A percentile compares a stretch with the other conserved stretches of the same genome.
These are phyloP conservation scores for Rhodotorula sphaerocarpa DNA, from an alignment of 768 basidiomycete genomes.

Conservation along the genomic window DNA sequence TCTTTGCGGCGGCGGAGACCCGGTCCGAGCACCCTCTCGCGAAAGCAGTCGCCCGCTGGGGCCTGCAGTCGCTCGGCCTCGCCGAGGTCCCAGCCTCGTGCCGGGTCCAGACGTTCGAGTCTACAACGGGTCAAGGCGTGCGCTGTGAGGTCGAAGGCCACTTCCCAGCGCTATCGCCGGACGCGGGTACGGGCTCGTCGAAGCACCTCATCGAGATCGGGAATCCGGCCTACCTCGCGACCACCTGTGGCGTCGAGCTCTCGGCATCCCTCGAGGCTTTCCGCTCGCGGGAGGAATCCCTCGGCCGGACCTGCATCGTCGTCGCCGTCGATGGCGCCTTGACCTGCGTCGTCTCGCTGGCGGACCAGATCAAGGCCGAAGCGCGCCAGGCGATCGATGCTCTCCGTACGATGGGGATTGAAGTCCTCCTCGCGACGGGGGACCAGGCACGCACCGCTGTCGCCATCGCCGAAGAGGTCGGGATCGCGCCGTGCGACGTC, in stretches of 20 bases:
- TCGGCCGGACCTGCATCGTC: constrained; percentile 79
- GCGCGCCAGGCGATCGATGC: constrained; percentile 73
- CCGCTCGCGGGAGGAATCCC: constrained; percentile 59
- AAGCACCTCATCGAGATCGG: constrained; percentile 56
- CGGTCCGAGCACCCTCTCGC: constrained; percentile 94
- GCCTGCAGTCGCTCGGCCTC: constrained; percentile 55
- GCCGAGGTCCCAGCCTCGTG: constrained; percentile 50
- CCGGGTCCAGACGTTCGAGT: constrained; percentile 67
- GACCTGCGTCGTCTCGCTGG: constrained; percentile 70
- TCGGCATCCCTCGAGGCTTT: constrained; percentile 59
- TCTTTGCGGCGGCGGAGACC: constrained; percentile 78
- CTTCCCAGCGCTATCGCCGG: constrained; percentile 30
- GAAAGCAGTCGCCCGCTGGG: constrained; percentile 77
- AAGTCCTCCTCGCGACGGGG: constrained; percentile 88
- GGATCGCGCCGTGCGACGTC: constrained; percentile 71
- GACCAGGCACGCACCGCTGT: constrained; percentile 76
- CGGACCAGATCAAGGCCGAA: constrained; percentile 78
- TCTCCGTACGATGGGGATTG: constrained; percentile 78
- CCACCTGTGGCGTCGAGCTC: constrained; percentile 47
- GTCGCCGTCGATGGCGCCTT: constrained; percentile 63
- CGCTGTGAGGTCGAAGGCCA: constrained; percentile 54
- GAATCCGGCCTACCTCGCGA: constrained; percentile 57
- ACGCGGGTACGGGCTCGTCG: constrained; percentile 43
- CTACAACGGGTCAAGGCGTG: constrained; percentile 80
- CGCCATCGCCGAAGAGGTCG: constrained; percentile 82